Conservation (phyloP, 1,284 basidiomycete genomes). For the Malassezia cuniculi region DNA sequence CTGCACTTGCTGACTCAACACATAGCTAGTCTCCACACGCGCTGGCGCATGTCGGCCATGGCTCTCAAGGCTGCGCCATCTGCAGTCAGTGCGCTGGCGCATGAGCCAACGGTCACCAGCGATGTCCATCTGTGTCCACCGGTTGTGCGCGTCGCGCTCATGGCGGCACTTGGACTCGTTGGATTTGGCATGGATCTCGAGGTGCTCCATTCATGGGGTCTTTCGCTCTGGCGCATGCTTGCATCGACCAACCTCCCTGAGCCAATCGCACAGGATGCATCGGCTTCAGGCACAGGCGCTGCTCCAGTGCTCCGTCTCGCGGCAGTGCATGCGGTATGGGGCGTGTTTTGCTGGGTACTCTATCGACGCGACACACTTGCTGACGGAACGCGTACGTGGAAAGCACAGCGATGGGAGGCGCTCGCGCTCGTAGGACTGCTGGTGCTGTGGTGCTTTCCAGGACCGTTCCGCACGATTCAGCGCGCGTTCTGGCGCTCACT, state of each 20-base stretch:
- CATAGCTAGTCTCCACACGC: too few species aligned
- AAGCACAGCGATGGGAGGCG: slow-evolving; percentile 35
- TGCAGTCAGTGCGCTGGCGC: too few species aligned
- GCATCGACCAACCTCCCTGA: slow-evolving; percentile 5
- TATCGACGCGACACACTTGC: slow-evolving; percentile 29
- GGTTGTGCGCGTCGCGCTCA: slow-evolving; percentile 36
- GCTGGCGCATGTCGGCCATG: too few species aligned
- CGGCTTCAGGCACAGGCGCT: slow-evolving; percentile 7
- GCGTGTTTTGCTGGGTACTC: slow-evolving; percentile 27
- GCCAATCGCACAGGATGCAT: slow-evolving; percentile 7
- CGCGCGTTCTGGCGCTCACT: slow-evolving; percentile 40
- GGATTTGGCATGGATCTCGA: slow-evolving; percentile 27
- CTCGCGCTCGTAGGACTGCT: slow-evolving; percentile 21
- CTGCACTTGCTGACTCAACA: too few species aligned
- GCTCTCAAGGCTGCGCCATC: too few species aligned
- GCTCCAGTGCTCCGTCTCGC: slow-evolving; percentile 17
- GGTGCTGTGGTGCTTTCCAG: slow-evolving; percentile 27
- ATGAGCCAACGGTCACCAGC: too few species aligned
- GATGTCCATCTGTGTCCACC: slow-evolving; percentile 36
- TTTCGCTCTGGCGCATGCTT: slow-evolving; percentile 23
- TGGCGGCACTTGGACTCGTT: slow-evolving; percentile 29
- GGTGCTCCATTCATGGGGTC: slow-evolving; percentile 22
- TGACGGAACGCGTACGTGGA: slow-evolving; percentile 21
- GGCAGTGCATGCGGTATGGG: slow-evolving; percentile 17
- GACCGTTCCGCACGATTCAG: slow-evolving; percentile 19